Conservation (phyloP, 257 asterid species). For the Fraxinus pennsylvanica region DNA sequence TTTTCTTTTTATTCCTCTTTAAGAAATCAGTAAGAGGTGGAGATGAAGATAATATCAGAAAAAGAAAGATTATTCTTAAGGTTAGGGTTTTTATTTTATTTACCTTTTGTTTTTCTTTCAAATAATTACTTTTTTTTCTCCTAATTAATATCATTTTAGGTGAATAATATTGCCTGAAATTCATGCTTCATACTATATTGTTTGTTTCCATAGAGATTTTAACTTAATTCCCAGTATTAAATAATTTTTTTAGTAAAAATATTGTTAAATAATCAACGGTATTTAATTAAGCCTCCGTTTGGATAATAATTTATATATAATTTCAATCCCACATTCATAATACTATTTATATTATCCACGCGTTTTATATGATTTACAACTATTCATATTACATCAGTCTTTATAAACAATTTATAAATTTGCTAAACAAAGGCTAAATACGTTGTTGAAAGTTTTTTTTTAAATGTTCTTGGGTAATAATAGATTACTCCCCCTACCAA, state of each 20-base stretch:
- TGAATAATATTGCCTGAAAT: not conserved
- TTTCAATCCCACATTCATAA: too few relatives aligned
- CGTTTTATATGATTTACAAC: too few relatives aligned
- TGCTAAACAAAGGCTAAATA: too few relatives aligned
- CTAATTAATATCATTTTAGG: not conserved
- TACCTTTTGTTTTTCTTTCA: not conserved
- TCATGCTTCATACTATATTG: not conserved
- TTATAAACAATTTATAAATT: too few relatives aligned
- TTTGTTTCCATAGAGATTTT: not conserved
- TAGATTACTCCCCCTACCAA: not conserved
- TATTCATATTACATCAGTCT: too few relatives aligned
- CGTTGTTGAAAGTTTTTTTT: too few relatives aligned
- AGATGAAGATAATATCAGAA: not conserved
- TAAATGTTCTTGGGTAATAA: not conserved
- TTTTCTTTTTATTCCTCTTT: not conserved
- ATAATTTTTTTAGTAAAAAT: not conserved
- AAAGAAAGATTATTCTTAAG: not conserved
- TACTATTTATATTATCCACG: too few relatives aligned
- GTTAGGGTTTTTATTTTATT: not conserved
- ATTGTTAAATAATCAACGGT: too few relatives aligned
- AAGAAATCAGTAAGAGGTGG: not conserved
- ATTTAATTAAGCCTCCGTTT: too few relatives aligned
- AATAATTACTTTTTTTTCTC: not conserved
- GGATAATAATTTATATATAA: too few relatives aligned
- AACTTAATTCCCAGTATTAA: too few relatives aligned